Percentiles rank a stretch among this genome's conserved stretches.
These are phyloP conservation scores for Carex scoparia DNA, from an alignment of 176 grass and related monocot genomes.

Conservation along the genomic window DNA sequence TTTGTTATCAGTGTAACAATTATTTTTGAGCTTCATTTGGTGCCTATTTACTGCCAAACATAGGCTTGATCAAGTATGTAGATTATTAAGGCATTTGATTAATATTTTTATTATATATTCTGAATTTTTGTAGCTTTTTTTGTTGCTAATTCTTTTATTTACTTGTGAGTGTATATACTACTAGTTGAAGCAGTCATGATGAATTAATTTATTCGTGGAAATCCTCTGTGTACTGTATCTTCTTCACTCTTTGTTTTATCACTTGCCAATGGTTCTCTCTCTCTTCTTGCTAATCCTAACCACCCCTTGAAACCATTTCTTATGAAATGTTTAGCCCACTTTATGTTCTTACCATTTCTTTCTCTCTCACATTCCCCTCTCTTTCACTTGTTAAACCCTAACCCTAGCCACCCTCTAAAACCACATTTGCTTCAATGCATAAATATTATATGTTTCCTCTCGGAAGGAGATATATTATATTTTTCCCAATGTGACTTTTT, in stretches of 20 bases:
- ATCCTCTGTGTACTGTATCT: neutral
- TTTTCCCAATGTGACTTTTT: neutral
- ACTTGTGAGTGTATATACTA: neutral
- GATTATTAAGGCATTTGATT: neutral
- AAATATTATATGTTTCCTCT: neutral
- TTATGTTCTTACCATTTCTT: neutral
- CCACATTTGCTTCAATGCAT: neutral
- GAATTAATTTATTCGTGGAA: neutral
- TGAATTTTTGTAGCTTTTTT: neutral
- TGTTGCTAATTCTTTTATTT: neutral
- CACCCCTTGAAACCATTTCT: neutral
- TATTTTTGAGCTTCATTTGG: neutral
- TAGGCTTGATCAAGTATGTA: neutral
- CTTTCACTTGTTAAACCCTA: slow-evolving; percentile 3
- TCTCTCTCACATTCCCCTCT: neutral
- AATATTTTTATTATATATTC: neutral
- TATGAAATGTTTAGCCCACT: neutral
- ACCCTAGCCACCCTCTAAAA: neutral
- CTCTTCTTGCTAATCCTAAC: neutral
- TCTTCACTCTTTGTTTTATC: neutral
- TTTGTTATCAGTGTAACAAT: neutral
- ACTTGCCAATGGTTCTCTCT: neutral
- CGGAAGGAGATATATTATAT: neutral
- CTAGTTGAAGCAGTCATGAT: neutral
- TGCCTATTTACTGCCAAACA: neutral